Percentiles rank a stretch among this genome's conserved stretches.
Conservation (phyloP, 148 eudicot genomes). For the Fagopyrum tataricum region DNA sequence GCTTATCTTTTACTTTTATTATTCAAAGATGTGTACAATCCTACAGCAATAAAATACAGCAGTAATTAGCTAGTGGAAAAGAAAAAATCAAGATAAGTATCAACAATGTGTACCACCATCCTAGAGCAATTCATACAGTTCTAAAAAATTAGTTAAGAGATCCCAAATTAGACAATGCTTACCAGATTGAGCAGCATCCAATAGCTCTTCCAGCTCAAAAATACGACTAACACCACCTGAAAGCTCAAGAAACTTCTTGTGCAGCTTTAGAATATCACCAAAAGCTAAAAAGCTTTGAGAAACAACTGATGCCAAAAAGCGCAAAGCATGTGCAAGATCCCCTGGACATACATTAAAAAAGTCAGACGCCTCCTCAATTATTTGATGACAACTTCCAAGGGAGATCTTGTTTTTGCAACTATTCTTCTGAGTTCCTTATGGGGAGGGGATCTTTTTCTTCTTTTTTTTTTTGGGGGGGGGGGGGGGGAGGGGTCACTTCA, state of each 20-base stretch:
- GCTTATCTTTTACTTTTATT: not conserved
- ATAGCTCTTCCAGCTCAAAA: conserved; percentile 81
- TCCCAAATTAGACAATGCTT: not conserved
- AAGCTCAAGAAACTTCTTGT: conserved; percentile 80
- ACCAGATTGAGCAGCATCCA: conserved; percentile 89
- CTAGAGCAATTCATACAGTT: not conserved
- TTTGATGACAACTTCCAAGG: not conserved
- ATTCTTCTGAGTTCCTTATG: not conserved
- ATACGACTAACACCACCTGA: conserved; percentile 94
- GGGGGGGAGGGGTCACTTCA: not conserved
- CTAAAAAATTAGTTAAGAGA: not conserved
- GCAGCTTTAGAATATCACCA: conserved; percentile 90
- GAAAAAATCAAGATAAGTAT: not conserved
- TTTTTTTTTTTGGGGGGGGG: not conserved
- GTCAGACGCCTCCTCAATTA: not conserved
- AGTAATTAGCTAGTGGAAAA: not conserved
- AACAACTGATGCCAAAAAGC: conserved; percentile 95
- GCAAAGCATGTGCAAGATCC: conserved; percentile 92
- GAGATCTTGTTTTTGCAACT: not conserved
- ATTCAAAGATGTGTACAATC: not conserved
- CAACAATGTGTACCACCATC: not conserved
- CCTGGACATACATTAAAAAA: conserved; percentile 33
- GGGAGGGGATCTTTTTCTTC: not conserved
- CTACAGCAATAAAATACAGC: not conserved
- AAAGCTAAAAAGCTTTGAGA: conserved; percentile 98